phyloP scores from a whole-genome alignment of 805 yeast species.

The Ogataea henricii region DNA sequence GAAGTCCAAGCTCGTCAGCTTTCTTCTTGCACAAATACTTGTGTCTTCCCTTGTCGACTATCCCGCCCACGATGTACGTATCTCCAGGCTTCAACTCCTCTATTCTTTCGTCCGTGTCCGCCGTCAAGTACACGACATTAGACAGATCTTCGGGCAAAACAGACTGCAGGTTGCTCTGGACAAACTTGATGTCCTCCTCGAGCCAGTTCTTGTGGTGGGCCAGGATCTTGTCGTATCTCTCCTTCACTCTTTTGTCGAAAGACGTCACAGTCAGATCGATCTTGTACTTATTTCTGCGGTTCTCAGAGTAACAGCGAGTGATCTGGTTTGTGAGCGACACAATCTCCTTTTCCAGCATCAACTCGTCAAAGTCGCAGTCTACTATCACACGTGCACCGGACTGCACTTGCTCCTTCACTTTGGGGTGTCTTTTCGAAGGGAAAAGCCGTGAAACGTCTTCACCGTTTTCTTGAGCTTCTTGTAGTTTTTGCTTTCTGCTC shows the following conservation, averaged over 20 bases:
- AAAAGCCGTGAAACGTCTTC: slow-evolving; percentile 39
- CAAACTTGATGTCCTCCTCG: slow-evolving; percentile 50
- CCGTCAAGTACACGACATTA: slow-evolving; percentile 70
- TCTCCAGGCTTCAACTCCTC: slow-evolving; percentile 63
- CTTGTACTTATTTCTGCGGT: slow-evolving; percentile 57
- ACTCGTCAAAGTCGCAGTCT: slow-evolving; percentile 89
- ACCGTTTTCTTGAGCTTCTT: slow-evolving; percentile 40
- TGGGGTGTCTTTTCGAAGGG: slow-evolving; percentile 31
- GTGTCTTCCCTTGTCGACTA: slow-evolving; percentile 92
- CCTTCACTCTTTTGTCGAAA: slow-evolving; percentile 63
- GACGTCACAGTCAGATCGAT: slow-evolving; percentile 64
- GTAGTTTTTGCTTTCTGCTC: slow-evolving; percentile 33
- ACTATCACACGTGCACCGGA: slow-evolving; percentile 61
- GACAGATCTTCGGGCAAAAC: slow-evolving; percentile 33
- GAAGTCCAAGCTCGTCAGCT: slow-evolving; percentile 70
- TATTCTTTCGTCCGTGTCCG: slow-evolving; percentile 78
- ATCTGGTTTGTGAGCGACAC: slow-evolving; percentile 78
- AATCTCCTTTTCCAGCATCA: slow-evolving; percentile 75
- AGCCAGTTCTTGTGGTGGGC: slow-evolving; percentile 69
- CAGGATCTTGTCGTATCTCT: slow-evolving; percentile 67
- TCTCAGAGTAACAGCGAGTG: slow-evolving; percentile 78
- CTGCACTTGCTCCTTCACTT: slow-evolving; percentile 47
- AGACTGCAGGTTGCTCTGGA: slow-evolving; percentile 39
- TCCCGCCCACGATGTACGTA: slow-evolving; percentile 91
- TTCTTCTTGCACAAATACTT: slow-evolving; percentile 78